Evolutionary conservation across 73 alveolate genomes (phyloP), one percentile per base, ranked within the genome.

Genomic region (Urostyla sp.): DNA sequence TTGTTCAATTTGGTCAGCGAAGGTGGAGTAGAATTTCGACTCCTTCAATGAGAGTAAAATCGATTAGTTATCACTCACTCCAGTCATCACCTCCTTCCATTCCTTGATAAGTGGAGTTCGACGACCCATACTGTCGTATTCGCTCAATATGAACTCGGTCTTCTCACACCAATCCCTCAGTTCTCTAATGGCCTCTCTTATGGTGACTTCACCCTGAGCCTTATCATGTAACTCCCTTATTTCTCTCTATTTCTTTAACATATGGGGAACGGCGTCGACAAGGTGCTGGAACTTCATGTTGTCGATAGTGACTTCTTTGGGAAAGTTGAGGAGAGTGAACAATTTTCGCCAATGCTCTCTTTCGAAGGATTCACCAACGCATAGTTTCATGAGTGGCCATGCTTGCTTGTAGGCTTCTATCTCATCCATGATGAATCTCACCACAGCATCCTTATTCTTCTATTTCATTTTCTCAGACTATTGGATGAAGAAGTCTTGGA

Each of bases 361-460:
- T 79, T 98, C 99, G 72, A 98, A 98, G 48, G 99, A 98, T 72
- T 98, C 99, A 26, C 99, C 99, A 15, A 98, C 95, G 73, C 97
- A 89, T 44, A 95, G 89, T 78, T 96, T 98, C 75, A 95, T 84
- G 20, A 93, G 91, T 16, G 99, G 99, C 80, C 94, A 94, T 36
- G 98, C 94, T 46, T 85, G 92, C 35, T 90, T 74, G 83, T 84
- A 91, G 35, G 85, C 57, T 58, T 98, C 98, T 60, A 98, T 88
- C 83, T 97, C 96, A 23, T 87, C 63, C 44, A 73, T 75, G 13
- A 97, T 54, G 72, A 87, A 90, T 43, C 87, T 63, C 15, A 75
- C 84, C 13, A 94, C 96, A 6, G 92, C 93, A 43, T 85, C 97
- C 66, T 66, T 74, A 38, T 89, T 85, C 36, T 63, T 82, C 38